These are phyloP conservation scores for Daldinia bambusicola DNA, from an alignment of 495 filamentous ascomycete species.

Conservation along the genomic window DNA sequence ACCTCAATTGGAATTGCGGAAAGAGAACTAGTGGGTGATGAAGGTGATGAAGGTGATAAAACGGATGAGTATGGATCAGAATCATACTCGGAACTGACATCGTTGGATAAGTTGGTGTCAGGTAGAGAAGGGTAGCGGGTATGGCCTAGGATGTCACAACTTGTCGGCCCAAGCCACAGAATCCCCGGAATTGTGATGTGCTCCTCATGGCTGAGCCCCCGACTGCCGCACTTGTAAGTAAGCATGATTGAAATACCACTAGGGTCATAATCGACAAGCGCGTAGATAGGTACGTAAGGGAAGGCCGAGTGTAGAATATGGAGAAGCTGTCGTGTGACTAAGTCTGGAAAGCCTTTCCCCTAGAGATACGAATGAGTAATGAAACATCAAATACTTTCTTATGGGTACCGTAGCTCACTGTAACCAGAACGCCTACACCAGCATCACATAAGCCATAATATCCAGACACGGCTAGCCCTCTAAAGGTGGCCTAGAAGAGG, in stretches of 20 bases:
- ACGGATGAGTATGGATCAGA: not conserved
- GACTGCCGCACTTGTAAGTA: slow-evolving; percentile 88
- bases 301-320: slow-evolving; percentile 52
- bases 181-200: slow-evolving; percentile 67
- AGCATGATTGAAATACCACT: slow-evolving; percentile 87
- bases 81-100: slow-evolving; percentile 9
- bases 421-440: slow-evolving; percentile 74
- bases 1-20: slow-evolving; percentile 40
- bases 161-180: slow-evolving; percentile 79
- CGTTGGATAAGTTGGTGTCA: not conserved
- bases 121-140: not conserved
- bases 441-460: slow-evolving; percentile 62
- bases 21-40: slow-evolving; percentile 41
- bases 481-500: slow-evolving; percentile 76
- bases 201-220: slow-evolving; percentile 73
- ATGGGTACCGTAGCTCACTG: slow-evolving; percentile 57
- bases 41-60: not conserved
- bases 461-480: slow-evolving; percentile 66
- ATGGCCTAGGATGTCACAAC: slow-evolving; percentile 62
- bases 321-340: slow-evolving; percentile 79
- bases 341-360: slow-evolving; percentile 94
- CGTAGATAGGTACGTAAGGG: slow-evolving; percentile 64
- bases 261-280: slow-evolving; percentile 86
- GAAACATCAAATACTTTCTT: slow-evolving; percentile 42
- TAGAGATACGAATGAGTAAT: slow-evolving; percentile 52